phyloP scores from a whole-genome alignment of 352 stramenopile genomes.

The Phytophthora cactorum region DNA sequence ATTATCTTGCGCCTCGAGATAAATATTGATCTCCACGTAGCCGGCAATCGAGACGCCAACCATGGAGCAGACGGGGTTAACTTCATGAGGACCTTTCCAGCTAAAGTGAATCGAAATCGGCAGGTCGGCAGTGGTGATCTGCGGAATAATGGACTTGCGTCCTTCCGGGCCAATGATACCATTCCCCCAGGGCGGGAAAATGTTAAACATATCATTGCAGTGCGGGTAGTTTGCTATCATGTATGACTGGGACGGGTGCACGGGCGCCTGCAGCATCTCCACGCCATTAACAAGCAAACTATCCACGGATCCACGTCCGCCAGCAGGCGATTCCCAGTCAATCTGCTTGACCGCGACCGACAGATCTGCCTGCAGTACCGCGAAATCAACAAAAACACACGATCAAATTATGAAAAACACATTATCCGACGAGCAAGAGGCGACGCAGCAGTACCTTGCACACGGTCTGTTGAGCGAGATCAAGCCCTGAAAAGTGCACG shows the following conservation, averaged over 20 bases:
- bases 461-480: slow-evolving; percentile 68
- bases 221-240: slow-evolving; percentile 76
- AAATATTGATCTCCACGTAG: slow-evolving; percentile 82
- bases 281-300: slow-evolving; percentile 69
- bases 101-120: slow-evolving; percentile 57
- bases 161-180: slow-evolving; percentile 65
- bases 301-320: slow-evolving; percentile 59
- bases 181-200: slow-evolving; percentile 82
- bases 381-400: slow-evolving; percentile 13
- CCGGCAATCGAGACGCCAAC: slow-evolving; percentile 74
- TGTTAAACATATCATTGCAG: slow-evolving; percentile 87
- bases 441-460: slow-evolving; percentile 55
- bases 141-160: slow-evolving; percentile 67
- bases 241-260: slow-evolving; percentile 74
- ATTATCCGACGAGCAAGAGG: neutral
- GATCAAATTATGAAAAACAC: neutral
- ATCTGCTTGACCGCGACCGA: slow-evolving; percentile 85
- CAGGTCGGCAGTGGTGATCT: slow-evolving; percentile 53
- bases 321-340: slow-evolving; percentile 66
- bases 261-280: slow-evolving; percentile 60
- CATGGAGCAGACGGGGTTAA: slow-evolving; percentile 77
- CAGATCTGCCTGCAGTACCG: slow-evolving; percentile 61
- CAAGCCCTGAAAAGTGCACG: slow-evolving; percentile 49
- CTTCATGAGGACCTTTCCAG: slow-evolving; percentile 66
- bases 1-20: slow-evolving; percentile 84